These are phyloP conservation scores for Macadamia integrifolia DNA, from an alignment of 164 flowering plant species.

Conservation along the genomic window DNA sequence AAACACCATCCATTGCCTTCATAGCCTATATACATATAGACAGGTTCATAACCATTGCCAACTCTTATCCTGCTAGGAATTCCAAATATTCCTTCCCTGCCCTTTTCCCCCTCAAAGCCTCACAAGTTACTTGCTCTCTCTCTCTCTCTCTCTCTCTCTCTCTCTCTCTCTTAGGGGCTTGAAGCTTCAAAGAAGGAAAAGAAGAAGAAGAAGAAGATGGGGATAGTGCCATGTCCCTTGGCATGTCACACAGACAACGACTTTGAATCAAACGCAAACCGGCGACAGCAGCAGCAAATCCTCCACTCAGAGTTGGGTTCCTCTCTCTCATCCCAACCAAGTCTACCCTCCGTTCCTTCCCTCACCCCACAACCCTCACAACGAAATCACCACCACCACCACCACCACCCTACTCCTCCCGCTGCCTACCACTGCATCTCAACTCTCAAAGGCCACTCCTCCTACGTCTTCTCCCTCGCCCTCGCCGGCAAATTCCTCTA, in stretches of 20 bases:
- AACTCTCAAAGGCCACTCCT: constrained; percentile 53
- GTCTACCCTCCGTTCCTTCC: constrained; percentile 62
- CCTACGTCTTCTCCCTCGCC: constrained; percentile 51
- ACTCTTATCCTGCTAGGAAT: too few species aligned
- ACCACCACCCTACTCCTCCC: constrained; percentile 5
- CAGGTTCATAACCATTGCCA: too few species aligned
- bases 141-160: too few species aligned
- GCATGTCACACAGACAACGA: constrained; percentile 19
- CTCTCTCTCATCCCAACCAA: constrained; percentile 47
- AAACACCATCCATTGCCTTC: too few species aligned
- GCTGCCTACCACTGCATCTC: constrained; percentile 36
- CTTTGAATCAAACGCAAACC: neutral
- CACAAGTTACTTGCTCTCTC: too few species aligned
- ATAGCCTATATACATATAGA: too few species aligned
- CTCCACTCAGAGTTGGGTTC: constrained; percentile 22
- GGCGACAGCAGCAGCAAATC: constrained; percentile 1
- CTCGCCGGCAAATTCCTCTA: constrained; percentile 50
- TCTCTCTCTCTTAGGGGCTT: too few species aligned
- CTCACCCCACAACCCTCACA: constrained; percentile 27
- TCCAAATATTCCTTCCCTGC: too few species aligned
- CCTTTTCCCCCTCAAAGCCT: too few species aligned
- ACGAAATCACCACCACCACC: constrained; percentile 3
- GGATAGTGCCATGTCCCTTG: constrained; percentile 33
- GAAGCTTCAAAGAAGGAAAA: too few species aligned
- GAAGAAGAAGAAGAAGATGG: constrained; percentile 23